These are phyloP conservation scores for Russula vinacea DNA, from an alignment of 768 basidiomycete genomes.

Conservation along the genomic window DNA sequence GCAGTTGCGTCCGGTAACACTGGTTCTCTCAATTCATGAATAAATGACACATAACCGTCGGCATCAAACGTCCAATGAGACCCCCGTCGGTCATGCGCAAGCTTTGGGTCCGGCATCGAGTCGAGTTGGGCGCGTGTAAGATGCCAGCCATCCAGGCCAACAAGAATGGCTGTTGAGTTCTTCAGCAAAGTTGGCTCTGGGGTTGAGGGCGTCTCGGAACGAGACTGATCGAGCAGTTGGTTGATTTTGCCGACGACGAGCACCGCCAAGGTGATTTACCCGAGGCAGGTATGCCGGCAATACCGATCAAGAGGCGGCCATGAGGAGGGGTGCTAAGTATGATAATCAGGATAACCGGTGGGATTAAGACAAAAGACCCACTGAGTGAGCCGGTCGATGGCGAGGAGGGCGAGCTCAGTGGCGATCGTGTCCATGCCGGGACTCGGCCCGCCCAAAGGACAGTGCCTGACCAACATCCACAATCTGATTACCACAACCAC, in stretches of 20 bases:
- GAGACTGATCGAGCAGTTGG: constrained; percentile 35
- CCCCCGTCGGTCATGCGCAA: constrained; percentile 78
- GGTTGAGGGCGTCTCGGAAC: not conserved
- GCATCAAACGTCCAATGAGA: constrained; percentile 91
- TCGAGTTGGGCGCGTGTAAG: constrained; percentile 76
- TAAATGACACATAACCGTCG: constrained; percentile 63
- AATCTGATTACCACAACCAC: not conserved
- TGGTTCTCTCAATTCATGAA: constrained; percentile 51
- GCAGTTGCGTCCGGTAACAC: constrained; percentile 19
- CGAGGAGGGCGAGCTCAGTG: constrained; percentile 3
- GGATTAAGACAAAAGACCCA: constrained; percentile 1
- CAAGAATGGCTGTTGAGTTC: constrained; percentile 49
- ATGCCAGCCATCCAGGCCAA: constrained; percentile 93
- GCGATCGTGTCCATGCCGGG: constrained; percentile 8
- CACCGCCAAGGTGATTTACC: constrained; percentile 80
- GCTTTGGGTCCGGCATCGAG: constrained; percentile 65
- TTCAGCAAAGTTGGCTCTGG: not conserved
- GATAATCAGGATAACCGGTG: not conserved
- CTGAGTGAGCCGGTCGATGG: constrained; percentile 12
- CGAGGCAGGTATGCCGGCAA: constrained; percentile 78
- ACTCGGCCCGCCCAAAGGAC: not conserved
- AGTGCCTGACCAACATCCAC: no score
- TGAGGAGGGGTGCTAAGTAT: constrained; percentile 31
- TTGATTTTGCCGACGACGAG: constrained; percentile 57
- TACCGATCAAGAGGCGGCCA: constrained; percentile 62